phyloP scores from a whole-genome alignment of 768 basidiomycete genomes.

The Strobilomyces dryophilus region DNA sequence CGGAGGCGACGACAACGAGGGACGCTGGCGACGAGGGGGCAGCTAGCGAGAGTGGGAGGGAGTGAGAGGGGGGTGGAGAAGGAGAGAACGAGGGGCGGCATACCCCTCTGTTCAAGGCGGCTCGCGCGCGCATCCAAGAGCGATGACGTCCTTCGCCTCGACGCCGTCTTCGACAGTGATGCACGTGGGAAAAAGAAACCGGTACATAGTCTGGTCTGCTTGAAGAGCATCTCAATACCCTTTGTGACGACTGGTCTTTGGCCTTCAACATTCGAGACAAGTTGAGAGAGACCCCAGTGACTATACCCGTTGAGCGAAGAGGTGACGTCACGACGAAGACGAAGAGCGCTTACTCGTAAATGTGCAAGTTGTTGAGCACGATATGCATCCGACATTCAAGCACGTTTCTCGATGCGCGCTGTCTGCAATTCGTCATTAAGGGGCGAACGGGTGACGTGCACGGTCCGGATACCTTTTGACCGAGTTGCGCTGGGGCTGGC shows the following conservation, averaged over 20 bases:
- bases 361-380: slow-evolving; percentile 98
- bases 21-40: no score
- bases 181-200: slow-evolving; percentile 76
- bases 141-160: slow-evolving; percentile 87
- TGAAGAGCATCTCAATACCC: slow-evolving; percentile 91
- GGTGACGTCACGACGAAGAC: background rate
- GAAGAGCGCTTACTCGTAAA: slow-evolving; percentile 74
- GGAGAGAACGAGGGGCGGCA: no score
- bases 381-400: slow-evolving; percentile 98
- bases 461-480: slow-evolving; percentile 63
- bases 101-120: no score
- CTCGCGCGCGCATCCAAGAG: no score
- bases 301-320: slow-evolving; percentile 34
- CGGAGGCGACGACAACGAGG: no score
- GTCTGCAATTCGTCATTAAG: slow-evolving; percentile 49
- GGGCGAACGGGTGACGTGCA: background rate
- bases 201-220: slow-evolving; percentile 94
- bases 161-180: slow-evolving; percentile 87
- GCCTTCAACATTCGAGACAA: slow-evolving; percentile 89
- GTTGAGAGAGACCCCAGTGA: slow-evolving; percentile 76
- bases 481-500: slow-evolving; percentile 98
- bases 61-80: no score
- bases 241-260: slow-evolving; percentile 90
- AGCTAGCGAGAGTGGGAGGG: no score
- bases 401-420: slow-evolving; percentile 98